Conservation (phyloP, 208 protist species). For the Leishmania mexicana region DNA sequence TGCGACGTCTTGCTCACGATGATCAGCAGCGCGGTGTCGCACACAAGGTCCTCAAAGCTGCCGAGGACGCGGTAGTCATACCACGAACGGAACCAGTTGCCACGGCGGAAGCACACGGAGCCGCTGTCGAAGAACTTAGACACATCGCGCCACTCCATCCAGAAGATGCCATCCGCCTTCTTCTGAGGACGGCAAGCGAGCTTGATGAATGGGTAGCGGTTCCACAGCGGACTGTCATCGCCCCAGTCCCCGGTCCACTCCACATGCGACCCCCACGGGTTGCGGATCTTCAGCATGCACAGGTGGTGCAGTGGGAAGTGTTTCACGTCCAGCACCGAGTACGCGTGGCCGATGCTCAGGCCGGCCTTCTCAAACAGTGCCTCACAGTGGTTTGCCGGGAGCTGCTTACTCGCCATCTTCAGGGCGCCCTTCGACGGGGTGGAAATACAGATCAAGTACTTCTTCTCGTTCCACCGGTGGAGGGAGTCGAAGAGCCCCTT, state of each 20-base stretch:
- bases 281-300: slow-evolving; percentile 67
- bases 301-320: slow-evolving; percentile 52
- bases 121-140: slow-evolving; percentile 64
- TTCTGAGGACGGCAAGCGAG: slow-evolving; percentile 46
- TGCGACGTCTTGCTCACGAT: slow-evolving; percentile 33
- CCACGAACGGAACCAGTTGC: slow-evolving; percentile 46
- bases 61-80: slow-evolving; percentile 57
- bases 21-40: slow-evolving; percentile 49
- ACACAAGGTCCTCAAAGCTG: slow-evolving; percentile 39
- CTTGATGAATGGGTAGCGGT: slow-evolving; percentile 55
- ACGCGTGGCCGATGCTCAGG: slow-evolving; percentile 57
- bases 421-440: slow-evolving; percentile 44
- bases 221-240: slow-evolving; percentile 55
- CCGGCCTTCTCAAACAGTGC: slow-evolving; percentile 57
- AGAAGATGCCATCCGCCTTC: slow-evolving; percentile 61
- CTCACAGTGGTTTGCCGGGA: slow-evolving; percentile 20
- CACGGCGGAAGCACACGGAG: slow-evolving; percentile 57
- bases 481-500: slow-evolving; percentile 54
- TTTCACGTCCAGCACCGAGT: slow-evolving; percentile 65
- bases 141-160: slow-evolving; percentile 82
- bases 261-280: slow-evolving; percentile 70
- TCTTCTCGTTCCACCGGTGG: slow-evolving; percentile 44
- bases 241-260: slow-evolving; percentile 73
- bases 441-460: slow-evolving; percentile 60
- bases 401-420: slow-evolving; percentile 34